These are phyloP conservation scores for Triglochin maritima DNA, from an alignment of 106 monocot species.

Conservation along the genomic window DNA sequence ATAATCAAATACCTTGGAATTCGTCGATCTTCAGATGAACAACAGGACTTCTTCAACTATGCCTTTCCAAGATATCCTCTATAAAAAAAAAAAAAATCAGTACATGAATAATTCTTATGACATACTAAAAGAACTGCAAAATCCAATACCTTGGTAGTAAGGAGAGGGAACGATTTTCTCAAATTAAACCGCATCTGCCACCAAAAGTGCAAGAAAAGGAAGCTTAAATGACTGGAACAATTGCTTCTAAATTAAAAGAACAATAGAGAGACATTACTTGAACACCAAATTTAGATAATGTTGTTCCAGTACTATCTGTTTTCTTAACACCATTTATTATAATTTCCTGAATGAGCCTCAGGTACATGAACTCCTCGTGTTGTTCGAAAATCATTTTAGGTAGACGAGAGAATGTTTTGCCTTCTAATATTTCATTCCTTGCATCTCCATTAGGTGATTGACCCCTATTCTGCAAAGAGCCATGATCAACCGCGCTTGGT, in stretches of 20 bases:
- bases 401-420: constrained; percentile 71
- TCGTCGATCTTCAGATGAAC: constrained; percentile 98
- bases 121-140: background rate
- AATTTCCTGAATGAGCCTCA: constrained; percentile 70
- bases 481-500: constrained; percentile 7
- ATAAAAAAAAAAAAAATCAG: constrained; percentile 5
- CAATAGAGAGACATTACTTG: constrained; percentile 33
- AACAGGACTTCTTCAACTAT: constrained; percentile 98
- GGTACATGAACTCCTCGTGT: constrained; percentile 79
- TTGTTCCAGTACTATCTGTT: constrained; percentile 78
- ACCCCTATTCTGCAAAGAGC: constrained; percentile 21
- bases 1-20: constrained; percentile 52
- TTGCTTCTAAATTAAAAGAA: background rate
- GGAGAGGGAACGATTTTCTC: constrained; percentile 75
- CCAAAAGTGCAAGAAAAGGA: background rate
- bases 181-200: constrained; percentile 92
- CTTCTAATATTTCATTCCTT: constrained; percentile 36
- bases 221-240: background rate
- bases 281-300: constrained; percentile 88
- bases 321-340: constrained; percentile 59
- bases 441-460: constrained; percentile 12
- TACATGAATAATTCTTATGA: too few species aligned
- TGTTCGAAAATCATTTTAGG: constrained; percentile 61
- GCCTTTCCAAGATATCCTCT: constrained; percentile 94
- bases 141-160: constrained; percentile 80